These are phyloP conservation scores for Simplicillium sp. DNA, from an alignment of 2,329 filamentous ascomycete genomes.

Conservation along the genomic window DNA sequence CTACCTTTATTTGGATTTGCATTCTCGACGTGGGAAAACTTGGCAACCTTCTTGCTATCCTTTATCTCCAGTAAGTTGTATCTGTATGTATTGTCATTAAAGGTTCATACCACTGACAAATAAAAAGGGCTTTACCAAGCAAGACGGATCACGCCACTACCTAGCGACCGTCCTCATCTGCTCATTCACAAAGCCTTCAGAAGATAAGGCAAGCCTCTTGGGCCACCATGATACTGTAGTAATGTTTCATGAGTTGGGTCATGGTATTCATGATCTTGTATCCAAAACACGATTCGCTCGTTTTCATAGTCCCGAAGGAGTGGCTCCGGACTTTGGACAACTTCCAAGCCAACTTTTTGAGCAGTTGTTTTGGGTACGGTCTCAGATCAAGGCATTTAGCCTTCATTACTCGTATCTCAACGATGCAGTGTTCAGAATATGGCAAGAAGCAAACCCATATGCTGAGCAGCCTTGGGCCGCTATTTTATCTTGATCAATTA, in stretches of 20 bases:
- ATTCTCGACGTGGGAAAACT: slow-evolving; percentile 1
- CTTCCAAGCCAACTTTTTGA: slow-evolving; percentile 4
- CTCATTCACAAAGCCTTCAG: slow-evolving; percentile 36
- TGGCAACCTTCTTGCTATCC: not conserved
- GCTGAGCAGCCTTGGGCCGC: too few species aligned
- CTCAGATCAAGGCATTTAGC: too few species aligned
- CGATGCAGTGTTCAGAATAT: too few species aligned
- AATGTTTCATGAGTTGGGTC: slow-evolving; percentile 39
- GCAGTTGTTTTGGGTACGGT: too few species aligned
- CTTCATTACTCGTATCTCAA: too few species aligned
- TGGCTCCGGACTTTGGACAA: slow-evolving; percentile 5
- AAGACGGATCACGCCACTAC: slow-evolving; percentile 35
- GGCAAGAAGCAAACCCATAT: too few species aligned
- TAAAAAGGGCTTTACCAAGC: slow-evolving; percentile 38
- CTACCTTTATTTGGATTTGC: slow-evolving; percentile 6
- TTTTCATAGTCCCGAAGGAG: slow-evolving; percentile 5
- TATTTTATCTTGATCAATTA: too few species aligned
- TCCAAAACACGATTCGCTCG: slow-evolving; percentile 38
- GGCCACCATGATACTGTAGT: slow-evolving; percentile 33
- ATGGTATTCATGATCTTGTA: slow-evolving; percentile 43
- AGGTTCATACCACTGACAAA: too few species aligned
- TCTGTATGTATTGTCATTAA: too few species aligned
- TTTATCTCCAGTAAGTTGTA: slow-evolving; percentile 5
- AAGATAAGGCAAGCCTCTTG: slow-evolving; percentile 38
- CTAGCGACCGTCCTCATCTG: slow-evolving; percentile 45